These are phyloP conservation scores for Saccharomycopsis hybrid DNA, from an alignment of 1,139 yeast species.

Conservation along the genomic window DNA sequence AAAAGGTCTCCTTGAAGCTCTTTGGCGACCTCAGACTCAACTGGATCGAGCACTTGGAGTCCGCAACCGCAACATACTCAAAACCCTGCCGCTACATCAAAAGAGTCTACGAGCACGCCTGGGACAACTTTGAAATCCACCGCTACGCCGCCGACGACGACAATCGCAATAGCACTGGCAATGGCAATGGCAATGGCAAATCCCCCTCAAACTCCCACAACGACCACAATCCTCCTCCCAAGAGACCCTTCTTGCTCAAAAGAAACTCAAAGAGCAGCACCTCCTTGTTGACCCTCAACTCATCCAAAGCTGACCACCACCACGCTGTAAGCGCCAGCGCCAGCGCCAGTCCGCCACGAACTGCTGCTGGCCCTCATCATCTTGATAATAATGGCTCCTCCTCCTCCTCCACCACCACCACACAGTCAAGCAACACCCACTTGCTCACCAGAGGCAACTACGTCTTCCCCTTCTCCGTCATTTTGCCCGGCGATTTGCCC, in stretches of 20 bases:
- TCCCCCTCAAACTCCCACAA: not conserved
- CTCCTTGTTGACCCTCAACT: constrained; percentile 22
- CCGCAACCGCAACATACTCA: constrained; percentile 36
- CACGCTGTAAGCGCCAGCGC: not conserved
- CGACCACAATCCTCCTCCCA: not conserved
- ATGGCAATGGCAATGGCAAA: not conserved
- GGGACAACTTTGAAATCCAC: constrained; percentile 61
- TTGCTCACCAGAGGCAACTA: constrained; percentile 67
- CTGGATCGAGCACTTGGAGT: constrained; percentile 46
- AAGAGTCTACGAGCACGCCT: constrained; percentile 63
- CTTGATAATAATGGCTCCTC: constrained; percentile 24
- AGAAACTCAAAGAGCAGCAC: constrained; percentile 28
- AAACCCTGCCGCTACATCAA: constrained; percentile 57
- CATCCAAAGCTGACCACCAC: not conserved
- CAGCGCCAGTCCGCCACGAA: not conserved
- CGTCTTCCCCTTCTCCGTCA: constrained; percentile 82
- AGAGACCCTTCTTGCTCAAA: not conserved
- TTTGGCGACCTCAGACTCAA: constrained; percentile 57
- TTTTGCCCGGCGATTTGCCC: constrained; percentile 77
- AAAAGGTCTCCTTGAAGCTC: constrained; percentile 54
- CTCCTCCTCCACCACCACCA: constrained; percentile 23
- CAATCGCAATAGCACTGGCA: not conserved
- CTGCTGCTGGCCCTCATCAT: not conserved
- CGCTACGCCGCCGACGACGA: constrained; percentile 23
- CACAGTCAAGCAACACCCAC: not conserved